These are phyloP conservation scores for Spergularia marina DNA, from an alignment of 148 eudicot genomes.

Conservation along the genomic window DNA sequence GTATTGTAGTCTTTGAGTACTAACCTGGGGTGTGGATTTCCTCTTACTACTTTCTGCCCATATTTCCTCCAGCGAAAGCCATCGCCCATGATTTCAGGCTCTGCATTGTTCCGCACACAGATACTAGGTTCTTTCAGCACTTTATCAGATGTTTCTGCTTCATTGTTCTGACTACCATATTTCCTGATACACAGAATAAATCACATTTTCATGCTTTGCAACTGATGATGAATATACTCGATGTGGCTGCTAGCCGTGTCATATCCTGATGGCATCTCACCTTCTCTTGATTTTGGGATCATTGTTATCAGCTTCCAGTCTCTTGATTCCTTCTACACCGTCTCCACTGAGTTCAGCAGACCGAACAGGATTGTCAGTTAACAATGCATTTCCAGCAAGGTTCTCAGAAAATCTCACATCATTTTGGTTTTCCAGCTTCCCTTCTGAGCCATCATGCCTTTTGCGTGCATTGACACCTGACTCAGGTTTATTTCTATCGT, in stretches of 20 bases:
- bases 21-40: constrained; percentile 91
- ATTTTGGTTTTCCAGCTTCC: constrained; percentile 26
- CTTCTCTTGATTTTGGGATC: constrained; percentile 63
- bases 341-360: constrained; percentile 43
- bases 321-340: constrained; percentile 36
- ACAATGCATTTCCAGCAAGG: constrained; percentile 12
- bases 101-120: constrained; percentile 47
- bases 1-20: not conserved
- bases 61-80: constrained; percentile 98
- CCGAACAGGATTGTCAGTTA: constrained; percentile 25
- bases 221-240: not conserved
- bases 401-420: constrained; percentile 23
- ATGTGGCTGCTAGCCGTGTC: not conserved
- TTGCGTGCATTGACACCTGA: constrained; percentile 26
- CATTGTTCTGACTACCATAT: constrained; percentile 33
- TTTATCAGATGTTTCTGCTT: constrained; percentile 38
- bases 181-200: constrained; percentile 40
- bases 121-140: constrained; percentile 36
- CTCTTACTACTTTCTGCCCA: constrained; percentile 95
- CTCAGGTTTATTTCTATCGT: constrained; percentile 22
- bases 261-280: constrained; percentile 29
- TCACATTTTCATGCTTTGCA: not conserved
- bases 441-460: constrained; percentile 32
- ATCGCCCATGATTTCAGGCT: constrained; percentile 59
- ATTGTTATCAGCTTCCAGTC: constrained; percentile 38